Base-by-base conservation (phyloP, 2,329 filamentous ascomycete genomes). In the Rhynchosporium graminicola region DNA sequence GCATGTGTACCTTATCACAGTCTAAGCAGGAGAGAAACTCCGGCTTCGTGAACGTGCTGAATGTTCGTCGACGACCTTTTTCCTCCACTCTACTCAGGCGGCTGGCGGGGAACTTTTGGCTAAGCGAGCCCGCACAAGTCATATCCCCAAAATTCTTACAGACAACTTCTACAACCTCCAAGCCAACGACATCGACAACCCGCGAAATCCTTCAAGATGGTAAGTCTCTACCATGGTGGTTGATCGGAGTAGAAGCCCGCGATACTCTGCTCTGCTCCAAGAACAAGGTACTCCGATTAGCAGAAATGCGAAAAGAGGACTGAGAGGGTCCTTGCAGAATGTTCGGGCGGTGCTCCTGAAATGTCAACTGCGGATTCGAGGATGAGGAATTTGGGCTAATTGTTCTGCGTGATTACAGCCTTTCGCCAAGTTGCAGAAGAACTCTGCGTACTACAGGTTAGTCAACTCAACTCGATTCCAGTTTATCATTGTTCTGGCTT, bases 311-410 rank as follows among this genome's bases (percentile, higher is more conserved):
- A 55, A 63, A 64, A 64, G 63, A 65, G 60, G 63, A 64, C 60
- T 54, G 63, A 68, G 63, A 69, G 64, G 75, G 68, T 95, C 91
- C 83, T 83, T 86, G 92, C 94, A 97, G 97, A 91, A 92, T 96
- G 92, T 97, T 97, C 94, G 93, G 91, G 90, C 71, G 66, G 75
- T 63, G 71, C 73, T 57, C 82, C 93, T 97, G 93, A 97, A 97
- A 93, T 92, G 93, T 87, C 87, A 97, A 97, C 97, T 97, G 94
- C 94, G 97, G 93, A 97, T 92, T 97, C 91, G 88, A 80, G 84
- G 83, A 80, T 31, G 38, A 38, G 50, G 50, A 52, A 33, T 52
- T 51, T 56, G 55, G 63, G 65, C 63, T 66, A 63, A 69, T 59
- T 40, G 36, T 33, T 48, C 29, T 50, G 26, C 46, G 50, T 52